These are phyloP conservation scores for Hypericum perforatum DNA, from an alignment of 345 rosid genomes.

Conservation along the genomic window DNA sequence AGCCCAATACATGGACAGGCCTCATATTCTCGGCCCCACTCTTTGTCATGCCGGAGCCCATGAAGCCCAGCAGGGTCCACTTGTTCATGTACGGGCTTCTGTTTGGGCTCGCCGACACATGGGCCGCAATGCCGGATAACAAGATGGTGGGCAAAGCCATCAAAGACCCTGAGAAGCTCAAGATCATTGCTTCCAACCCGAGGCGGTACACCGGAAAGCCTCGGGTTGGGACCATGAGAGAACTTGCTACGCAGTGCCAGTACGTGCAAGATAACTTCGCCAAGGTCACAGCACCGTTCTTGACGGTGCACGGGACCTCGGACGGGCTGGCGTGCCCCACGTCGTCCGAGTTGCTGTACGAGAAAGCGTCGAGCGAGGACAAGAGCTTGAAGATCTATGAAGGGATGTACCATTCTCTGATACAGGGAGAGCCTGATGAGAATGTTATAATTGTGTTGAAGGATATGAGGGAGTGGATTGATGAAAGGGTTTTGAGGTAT, in stretches of 20 bases:
- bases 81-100: constrained; percentile 71
- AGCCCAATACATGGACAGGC: constrained; percentile 73
- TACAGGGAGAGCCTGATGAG: constrained; percentile 92
- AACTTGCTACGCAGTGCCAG: constrained; percentile 57
- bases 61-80: constrained; percentile 69
- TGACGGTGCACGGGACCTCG: constrained; percentile 70
- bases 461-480: constrained; percentile 98
- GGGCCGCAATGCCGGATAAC: constrained; percentile 90
- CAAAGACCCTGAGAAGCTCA: constrained; percentile 67
- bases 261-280: constrained; percentile 71
- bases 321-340: constrained; percentile 76
- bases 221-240: constrained; percentile 94
- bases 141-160: constrained; percentile 83
- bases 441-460: constrained; percentile 53
- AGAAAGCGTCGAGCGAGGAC: constrained; percentile 63
- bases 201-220: constrained; percentile 76
- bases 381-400: constrained; percentile 77
- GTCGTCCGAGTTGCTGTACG: constrained; percentile 63
- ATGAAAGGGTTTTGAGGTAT: constrained; percentile 59
- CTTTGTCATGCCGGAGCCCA: constrained; percentile 76
- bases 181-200: constrained; percentile 78
- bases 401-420: constrained; percentile 89
- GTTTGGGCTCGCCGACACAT: constrained; percentile 84
- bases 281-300: constrained; percentile 46
- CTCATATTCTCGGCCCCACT: constrained; percentile 94